Base-by-base conservation (phyloP, 768 basidiomycete genomes). In the Paxillus ammoniavirescens region DNA sequence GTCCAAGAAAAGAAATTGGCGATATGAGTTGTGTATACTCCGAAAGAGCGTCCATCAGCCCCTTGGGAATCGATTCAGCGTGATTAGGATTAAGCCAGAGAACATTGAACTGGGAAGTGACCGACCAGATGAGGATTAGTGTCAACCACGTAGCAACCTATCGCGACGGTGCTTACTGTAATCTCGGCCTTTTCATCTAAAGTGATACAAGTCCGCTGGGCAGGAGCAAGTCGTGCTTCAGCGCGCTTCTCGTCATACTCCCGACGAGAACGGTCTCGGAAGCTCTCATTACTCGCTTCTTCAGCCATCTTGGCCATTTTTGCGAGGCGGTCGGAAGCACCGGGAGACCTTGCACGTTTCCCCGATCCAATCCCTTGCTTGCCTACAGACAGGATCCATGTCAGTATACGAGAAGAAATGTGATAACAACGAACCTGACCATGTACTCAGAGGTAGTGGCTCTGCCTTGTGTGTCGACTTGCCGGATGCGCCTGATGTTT, bases 231-330 rank as follows among this genome's bases (percentile, higher is more conserved):
- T 61, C 83, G 78, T 6, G 80, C 82, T 62, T 89, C 86, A 15
- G 89, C 89, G 5, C 84, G 83, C 48, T 84, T 77, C 53, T 89
- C 87, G 63, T 89, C 84, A 63, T 89, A 93, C 55, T 89, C 89
- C 53, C 80, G 78, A 53, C 83, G 77, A 4, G 84, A 77, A 42
- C 89, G 81, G 61, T 87, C 84, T 42, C 91, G 81, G 68, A 85
- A 94, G 52, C 76, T 78, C 37, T 76, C 75, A 43, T 84, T 80
- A 17, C 72, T 72, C 50, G 75, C 72, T 5, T 58, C 70, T 58
- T 89, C 85, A 9, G 79, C 73, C 67, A 78, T 75, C 66, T 75
- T 86, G 0, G 84, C 86, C 77, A 89, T 84, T 72, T 91, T 91
- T 9, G 82, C 84, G 45, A 84, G 70, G 42, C 87, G 78, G 53